These are phyloP conservation scores for Porphyrellus cyaneotinctus DNA, from an alignment of 768 basidiomycete species.

Conservation along the genomic window DNA sequence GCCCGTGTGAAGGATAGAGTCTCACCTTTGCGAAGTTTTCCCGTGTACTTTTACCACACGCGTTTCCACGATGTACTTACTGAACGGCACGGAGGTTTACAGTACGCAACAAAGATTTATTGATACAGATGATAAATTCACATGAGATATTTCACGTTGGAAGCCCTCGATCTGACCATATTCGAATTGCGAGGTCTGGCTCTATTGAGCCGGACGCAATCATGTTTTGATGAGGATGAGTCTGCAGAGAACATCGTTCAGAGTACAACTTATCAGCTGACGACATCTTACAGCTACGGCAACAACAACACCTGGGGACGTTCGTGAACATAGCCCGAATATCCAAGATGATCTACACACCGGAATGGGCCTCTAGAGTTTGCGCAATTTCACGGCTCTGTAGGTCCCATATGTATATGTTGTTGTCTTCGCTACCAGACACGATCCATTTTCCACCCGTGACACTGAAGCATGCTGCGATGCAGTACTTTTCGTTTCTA, in stretches of 20 bases:
- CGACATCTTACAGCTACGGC: conserved; percentile 69
- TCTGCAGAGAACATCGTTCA: conserved; percentile 39
- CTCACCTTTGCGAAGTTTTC: neutral
- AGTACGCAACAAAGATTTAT: conserved; percentile 5
- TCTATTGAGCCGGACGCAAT: conserved; percentile 88
- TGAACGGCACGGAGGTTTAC: conserved; percentile 3
- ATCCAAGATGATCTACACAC: conserved; percentile 31
- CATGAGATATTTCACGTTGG: conserved; percentile 7
- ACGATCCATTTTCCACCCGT: conserved; percentile 89
- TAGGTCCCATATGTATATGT: conserved; percentile 87
- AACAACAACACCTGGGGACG: conserved; percentile 53
- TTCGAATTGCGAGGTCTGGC: conserved; percentile 72
- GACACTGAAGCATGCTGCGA: conserved; percentile 79
- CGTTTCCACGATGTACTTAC: conserved; percentile 8
- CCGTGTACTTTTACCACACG: conserved; percentile 13
- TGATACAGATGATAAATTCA: conserved; percentile 3
- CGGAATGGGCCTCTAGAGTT: conserved; percentile 69
- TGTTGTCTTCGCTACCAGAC: conserved; percentile 87
- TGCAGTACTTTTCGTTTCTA: conserved; percentile 77
- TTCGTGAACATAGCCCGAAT: neutral
- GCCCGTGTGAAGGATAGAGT: conserved; percentile 36
- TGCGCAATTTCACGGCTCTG: conserved; percentile 86
- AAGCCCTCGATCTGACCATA: conserved; percentile 65
- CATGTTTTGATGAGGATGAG: conserved; percentile 81
- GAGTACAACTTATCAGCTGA: neutral